Percentiles rank a stretch among this genome's conserved stretches.
Conservation (phyloP, 1,284 basidiomycete genomes). For the Athelia psychrophila region DNA sequence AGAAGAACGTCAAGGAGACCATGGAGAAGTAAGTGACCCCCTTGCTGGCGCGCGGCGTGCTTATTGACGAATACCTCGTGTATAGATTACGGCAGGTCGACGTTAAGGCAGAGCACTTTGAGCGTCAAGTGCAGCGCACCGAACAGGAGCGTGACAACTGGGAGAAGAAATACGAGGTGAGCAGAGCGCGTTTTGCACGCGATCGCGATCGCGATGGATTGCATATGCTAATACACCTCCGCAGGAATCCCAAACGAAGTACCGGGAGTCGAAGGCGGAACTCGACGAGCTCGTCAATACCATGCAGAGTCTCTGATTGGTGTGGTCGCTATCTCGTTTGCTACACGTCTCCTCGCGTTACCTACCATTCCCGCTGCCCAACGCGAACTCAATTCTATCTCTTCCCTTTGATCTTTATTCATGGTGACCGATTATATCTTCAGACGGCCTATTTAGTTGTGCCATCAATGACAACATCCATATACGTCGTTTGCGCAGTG, state of each 20-base stretch:
- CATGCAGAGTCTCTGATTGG: slow-evolving; percentile 76
- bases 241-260: slow-evolving; percentile 78
- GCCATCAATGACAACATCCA: too few relatives aligned
- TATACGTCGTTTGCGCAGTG: too few relatives aligned
- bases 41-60: slow-evolving; percentile 1
- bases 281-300: slow-evolving; percentile 83
- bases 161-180: slow-evolving; percentile 95
- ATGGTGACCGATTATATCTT: too few relatives aligned
- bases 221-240: slow-evolving; percentile 5
- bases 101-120: slow-evolving; percentile 99
- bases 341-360: too few relatives aligned
- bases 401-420: too few relatives aligned
- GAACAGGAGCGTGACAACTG: slow-evolving; percentile 92
- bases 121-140: slow-evolving; percentile 83
- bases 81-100: slow-evolving; percentile 92
- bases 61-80: slow-evolving; percentile 12
- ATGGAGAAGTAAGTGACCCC: slow-evolving; percentile 83
- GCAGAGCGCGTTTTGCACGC: slow-evolving; percentile 13
- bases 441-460: too few relatives aligned
- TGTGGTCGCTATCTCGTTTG: not conserved
- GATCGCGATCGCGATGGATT: slow-evolving; percentile 5
- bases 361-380: too few relatives aligned
- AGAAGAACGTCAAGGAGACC: slow-evolving; percentile 97
- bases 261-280: slow-evolving; percentile 76
- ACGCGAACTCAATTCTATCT: too few relatives aligned